Conservation (phyloP, 176 grass and related monocot genomes). For the Echinochloa phyllopogon region DNA sequence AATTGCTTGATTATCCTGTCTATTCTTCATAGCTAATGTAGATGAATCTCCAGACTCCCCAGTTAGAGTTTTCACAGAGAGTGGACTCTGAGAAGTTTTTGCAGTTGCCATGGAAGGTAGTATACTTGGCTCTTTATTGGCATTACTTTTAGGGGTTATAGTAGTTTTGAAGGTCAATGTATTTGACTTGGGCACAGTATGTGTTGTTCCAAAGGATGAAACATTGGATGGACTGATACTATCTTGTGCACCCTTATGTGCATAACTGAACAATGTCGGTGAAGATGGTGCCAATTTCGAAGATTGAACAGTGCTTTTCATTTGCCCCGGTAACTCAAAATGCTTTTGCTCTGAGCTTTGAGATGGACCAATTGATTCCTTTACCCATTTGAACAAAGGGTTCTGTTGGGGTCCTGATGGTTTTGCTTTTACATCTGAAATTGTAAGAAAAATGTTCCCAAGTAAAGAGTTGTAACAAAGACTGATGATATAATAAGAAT, state of each 20-base stretch:
- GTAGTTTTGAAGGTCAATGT: constrained; percentile 56
- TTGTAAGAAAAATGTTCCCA: constrained; percentile 38
- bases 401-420: constrained; percentile 54
- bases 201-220: constrained; percentile 47
- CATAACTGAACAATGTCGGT: constrained; percentile 38
- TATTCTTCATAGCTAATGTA: constrained; percentile 49
- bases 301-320: constrained; percentile 52
- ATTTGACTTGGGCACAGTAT: constrained; percentile 44
- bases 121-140: constrained; percentile 42
- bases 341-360: constrained; percentile 54
- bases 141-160: constrained; percentile 49
- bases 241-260: constrained; percentile 49
- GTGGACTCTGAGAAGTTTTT: constrained; percentile 38
- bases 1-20: constrained; percentile 36
- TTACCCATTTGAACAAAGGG: constrained; percentile 88
- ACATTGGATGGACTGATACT: constrained; percentile 46
- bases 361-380: constrained; percentile 57
- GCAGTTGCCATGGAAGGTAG: constrained; percentile 23
- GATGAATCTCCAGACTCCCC: constrained; percentile 36
- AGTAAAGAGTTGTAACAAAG: constrained; percentile 17
- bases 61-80: constrained; percentile 41
- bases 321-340: constrained; percentile 52
- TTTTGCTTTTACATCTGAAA: constrained; percentile 55
- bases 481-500: constrained; percentile 42
- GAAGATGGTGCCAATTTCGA: constrained; percentile 54